Percentiles rank a stretch among this genome's conserved stretches.
Evolutionary conservation across 2,329 filamentous ascomycete species (phyloP).

Genomic region (Xylariaceae sp.): DNA sequence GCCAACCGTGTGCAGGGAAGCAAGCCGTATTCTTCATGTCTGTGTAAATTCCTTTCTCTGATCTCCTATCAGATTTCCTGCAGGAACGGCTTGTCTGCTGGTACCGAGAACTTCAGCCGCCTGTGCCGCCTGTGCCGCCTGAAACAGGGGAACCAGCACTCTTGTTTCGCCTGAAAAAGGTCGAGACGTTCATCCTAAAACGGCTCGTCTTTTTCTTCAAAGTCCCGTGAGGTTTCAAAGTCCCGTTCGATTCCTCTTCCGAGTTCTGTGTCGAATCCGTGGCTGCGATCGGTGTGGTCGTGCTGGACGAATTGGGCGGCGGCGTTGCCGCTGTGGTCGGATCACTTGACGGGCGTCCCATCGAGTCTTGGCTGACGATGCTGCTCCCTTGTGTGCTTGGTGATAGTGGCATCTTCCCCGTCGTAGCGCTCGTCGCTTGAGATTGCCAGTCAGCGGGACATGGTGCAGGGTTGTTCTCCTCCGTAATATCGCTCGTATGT

Average conservation of each 20-base stretch:
- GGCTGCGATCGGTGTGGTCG: constrained; percentile 22
- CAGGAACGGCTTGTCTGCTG: background rate
- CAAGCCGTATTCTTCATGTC: no score
- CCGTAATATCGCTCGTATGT: constrained; percentile 56
- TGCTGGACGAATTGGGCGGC: constrained; percentile 32
- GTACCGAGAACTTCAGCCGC: background rate
- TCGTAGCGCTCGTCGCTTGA: constrained; percentile 58
- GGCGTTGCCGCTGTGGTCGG: constrained; percentile 37
- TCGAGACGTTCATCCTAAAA: constrained; percentile 58
- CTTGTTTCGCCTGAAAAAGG: constrained; percentile 52
- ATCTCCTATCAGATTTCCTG: background rate
- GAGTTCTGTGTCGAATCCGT: constrained; percentile 26
- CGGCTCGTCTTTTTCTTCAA: constrained; percentile 59
- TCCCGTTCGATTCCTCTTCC: constrained; percentile 37
- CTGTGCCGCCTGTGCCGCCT: constrained; percentile 21
- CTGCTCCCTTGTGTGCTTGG: constrained; percentile 62
- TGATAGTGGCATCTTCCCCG: constrained; percentile 58
- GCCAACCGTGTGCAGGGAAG: constrained; percentile 8
- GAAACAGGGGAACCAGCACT: constrained; percentile 32
- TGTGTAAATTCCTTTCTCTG: background rate
- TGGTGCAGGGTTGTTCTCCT: constrained; percentile 51
- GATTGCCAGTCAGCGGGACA: constrained; percentile 56
- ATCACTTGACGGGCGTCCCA: constrained; percentile 44
- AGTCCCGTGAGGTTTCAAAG: constrained; percentile 44
- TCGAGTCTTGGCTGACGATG: constrained; percentile 55